phyloP scores from a whole-genome alignment of 2,329 filamentous ascomycete species.

The Sclerotinia sclerotiorum region DNA sequence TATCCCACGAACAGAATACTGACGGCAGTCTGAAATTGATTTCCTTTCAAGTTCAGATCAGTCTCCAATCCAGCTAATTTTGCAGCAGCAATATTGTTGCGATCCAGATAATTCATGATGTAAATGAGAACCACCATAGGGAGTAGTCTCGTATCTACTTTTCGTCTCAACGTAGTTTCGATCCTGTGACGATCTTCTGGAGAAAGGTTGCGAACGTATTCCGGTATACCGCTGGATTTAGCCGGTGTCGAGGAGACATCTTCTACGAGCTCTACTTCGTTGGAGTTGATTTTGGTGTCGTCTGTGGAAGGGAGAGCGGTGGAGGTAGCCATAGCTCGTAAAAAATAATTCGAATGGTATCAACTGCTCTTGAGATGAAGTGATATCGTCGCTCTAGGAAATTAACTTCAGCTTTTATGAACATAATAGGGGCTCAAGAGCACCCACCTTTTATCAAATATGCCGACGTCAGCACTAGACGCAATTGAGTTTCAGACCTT shows the following conservation, averaged over 20 bases:
- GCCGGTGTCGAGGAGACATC: slow-evolving; percentile 11
- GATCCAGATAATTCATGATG: slow-evolving; percentile 65
- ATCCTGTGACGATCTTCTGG: slow-evolving; percentile 51
- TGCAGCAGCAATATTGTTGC: slow-evolving; percentile 57
- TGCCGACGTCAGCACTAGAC: background rate
- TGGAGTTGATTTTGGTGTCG: slow-evolving; percentile 9
- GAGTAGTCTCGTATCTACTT: slow-evolving; percentile 64
- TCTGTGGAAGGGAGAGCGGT: background rate
- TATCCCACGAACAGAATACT: slow-evolving; percentile 45
- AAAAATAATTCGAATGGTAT: background rate
- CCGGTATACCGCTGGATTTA: slow-evolving; percentile 27
- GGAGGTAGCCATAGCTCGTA: slow-evolving; percentile 1
- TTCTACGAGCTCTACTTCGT: slow-evolving; percentile 24
- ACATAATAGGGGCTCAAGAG: background rate
- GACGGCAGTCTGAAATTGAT: slow-evolving; percentile 47
- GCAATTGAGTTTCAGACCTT: background rate
- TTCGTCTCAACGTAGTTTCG: slow-evolving; percentile 59
- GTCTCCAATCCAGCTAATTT: slow-evolving; percentile 51
- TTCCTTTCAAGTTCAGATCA: slow-evolving; percentile 45
- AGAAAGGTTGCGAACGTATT: slow-evolving; percentile 47
- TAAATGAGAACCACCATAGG: slow-evolving; percentile 70
- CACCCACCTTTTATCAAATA: background rate
- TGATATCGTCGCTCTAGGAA: background rate
- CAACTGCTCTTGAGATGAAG: background rate
- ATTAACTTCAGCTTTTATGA: background rate